phyloP scores from a whole-genome alignment of 441 rosid genomes.

The Corymbia calophylla region DNA sequence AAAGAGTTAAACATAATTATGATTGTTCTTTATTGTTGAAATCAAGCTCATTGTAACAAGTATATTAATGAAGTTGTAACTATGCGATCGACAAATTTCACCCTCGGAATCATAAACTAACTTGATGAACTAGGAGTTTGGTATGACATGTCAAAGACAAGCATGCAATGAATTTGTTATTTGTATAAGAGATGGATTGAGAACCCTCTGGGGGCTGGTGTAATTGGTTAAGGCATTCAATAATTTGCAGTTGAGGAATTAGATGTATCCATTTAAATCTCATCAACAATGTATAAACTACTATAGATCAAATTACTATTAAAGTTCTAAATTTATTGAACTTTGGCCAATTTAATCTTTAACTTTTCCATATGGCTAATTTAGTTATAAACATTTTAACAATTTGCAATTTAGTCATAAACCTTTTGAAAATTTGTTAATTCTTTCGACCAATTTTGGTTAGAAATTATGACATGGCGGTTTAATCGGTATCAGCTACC shows the following conservation, averaged over 20 bases:
- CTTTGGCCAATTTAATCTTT: fast-evolving
- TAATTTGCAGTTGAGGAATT: background rate
- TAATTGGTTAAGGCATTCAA: background rate
- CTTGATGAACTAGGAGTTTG: background rate
- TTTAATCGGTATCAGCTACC: no score
- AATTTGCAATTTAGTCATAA: background rate
- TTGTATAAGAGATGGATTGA: background rate
- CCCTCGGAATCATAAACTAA: background rate
- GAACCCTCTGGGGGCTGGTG: background rate
- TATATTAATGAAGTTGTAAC: background rate
- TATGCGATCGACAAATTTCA: background rate
- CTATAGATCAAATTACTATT: background rate
- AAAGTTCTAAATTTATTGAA: fast-evolving
- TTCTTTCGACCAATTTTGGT: background rate
- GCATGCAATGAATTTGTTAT: background rate
- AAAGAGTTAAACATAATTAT: no score
- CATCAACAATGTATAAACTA: background rate
- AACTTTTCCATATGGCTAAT: background rate
- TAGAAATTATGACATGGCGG: no score
- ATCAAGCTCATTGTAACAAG: no score
- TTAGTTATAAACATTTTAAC: background rate
- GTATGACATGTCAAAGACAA: background rate
- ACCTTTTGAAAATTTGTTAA: background rate
- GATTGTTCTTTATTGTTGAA: no score
- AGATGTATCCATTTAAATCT: background rate